Base-by-base conservation (phyloP, 305 asterid species). In the Fraxinus paxiana region DNA sequence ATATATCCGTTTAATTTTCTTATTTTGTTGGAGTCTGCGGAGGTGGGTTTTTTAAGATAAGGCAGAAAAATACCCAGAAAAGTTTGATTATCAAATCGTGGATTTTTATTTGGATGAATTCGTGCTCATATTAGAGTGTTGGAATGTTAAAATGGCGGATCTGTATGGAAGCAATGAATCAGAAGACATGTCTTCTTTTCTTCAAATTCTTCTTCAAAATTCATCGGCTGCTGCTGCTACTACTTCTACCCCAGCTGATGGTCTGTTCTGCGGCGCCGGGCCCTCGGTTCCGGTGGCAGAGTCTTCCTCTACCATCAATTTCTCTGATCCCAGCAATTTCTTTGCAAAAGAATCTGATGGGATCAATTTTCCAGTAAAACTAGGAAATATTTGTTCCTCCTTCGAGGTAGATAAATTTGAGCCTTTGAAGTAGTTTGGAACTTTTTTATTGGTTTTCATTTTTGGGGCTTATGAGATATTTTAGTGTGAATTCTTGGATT, bases 111-210 rank as follows among this genome's bases (percentile, higher is more conserved):
- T 72, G 43, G 78, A 82, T 81, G 82, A 81, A 59, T 61, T 61
- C 79, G 76, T 86, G 87, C 78, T 69, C 79, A 18, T 82, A 35
- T 78, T 33, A 54, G 4, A 48, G 22, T 76, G 4, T 8, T 79
- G 59, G 17, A 26, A 65, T 24, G 5, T 48, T 20, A 51, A 67
- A 85, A 95, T 95, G 98, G 90, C 97, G 93, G 98, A 93, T 93
- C 97, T 86, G 82, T 92, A 87, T 84, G 91, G 88, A 81, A 87
- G 86, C 85, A 86, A 82, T 88, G 98, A 93, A 86, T 88, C 94
- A 13, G 99, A 93, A 76, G 99, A 93, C 63, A 90, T 95, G 94
- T 87, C 92, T 59, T 86, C 95, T 22, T 90, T 90, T 73, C 90
- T 93, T 77, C 98, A 90, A 77, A 90, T 90, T 82, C 90, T 92